These are phyloP conservation scores for Ceratopteris richardii DNA, from an alignment of 75 land plant genomes.

Conservation along the genomic window DNA sequence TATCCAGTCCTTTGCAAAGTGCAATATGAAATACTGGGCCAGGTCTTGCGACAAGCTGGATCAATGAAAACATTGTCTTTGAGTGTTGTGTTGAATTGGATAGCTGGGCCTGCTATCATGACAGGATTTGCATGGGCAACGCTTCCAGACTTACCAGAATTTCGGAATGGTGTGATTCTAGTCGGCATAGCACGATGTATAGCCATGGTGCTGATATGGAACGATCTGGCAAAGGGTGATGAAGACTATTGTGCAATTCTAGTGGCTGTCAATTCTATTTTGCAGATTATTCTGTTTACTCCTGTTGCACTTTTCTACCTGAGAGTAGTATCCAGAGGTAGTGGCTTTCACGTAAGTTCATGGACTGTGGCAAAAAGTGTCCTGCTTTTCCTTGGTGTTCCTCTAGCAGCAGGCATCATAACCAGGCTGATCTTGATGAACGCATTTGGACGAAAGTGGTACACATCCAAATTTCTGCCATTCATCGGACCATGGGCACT, in stretches of 20 bases:
- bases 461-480: constrained; percentile 26
- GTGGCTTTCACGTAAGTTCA: constrained; percentile 10
- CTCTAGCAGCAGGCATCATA: constrained; percentile 27
- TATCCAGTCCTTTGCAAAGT: too few relatives aligned
- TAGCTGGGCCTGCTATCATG: constrained; percentile 34
- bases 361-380: constrained; percentile 43
- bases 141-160: constrained; percentile 33
- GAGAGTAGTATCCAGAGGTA: constrained; percentile 26
- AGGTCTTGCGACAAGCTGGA: too few relatives aligned
- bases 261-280: constrained; percentile 33
- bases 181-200: constrained; percentile 41
- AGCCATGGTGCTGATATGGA: constrained; percentile 46
- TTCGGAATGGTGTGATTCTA: constrained; percentile 34
- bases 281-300: constrained; percentile 31
- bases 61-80: not conserved
- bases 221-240: constrained; percentile 36
- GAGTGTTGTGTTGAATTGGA: constrained; percentile 30
- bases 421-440: constrained; percentile 15
- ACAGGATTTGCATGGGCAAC: constrained; percentile 43
- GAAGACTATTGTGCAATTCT: constrained; percentile 29
- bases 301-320: constrained; percentile 37
- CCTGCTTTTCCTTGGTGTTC: constrained; percentile 31
- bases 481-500: constrained; percentile 39
- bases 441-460: constrained; percentile 18
- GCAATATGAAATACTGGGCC: too few relatives aligned